A percentile compares a stretch with the other conserved stretches of the same genome.
phyloP scores from a whole-genome alignment of 176 grass and related monocot species.

The Pharus latifolius region DNA sequence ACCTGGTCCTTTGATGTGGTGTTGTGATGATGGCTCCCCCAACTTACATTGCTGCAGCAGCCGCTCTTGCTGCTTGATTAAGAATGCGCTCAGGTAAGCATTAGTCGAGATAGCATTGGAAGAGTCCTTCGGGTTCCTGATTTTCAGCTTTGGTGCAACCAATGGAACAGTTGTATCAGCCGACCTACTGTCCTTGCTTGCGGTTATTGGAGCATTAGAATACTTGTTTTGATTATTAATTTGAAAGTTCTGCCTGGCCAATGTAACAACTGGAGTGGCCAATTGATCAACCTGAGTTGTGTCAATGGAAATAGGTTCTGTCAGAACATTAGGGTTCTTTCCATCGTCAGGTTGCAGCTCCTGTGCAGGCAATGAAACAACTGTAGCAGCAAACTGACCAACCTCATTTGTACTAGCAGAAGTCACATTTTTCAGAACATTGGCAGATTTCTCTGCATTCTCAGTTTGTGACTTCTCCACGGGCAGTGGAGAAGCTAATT shows the following conservation, averaged over 20 bases:
- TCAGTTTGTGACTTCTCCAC: slow-evolving; percentile 1
- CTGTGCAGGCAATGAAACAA: background rate
- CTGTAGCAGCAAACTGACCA: background rate
- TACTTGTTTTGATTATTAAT: background rate
- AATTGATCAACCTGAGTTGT: background rate
- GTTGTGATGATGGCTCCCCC: background rate
- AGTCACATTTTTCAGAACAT: background rate
- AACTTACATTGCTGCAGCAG: slow-evolving; percentile 33
- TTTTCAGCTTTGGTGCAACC: slow-evolving; percentile 22
- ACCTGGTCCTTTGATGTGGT: slow-evolving; percentile 46
- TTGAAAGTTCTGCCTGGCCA: background rate
- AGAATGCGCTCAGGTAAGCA: slow-evolving; percentile 3
- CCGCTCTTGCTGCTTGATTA: slow-evolving; percentile 33
- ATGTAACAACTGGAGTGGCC: background rate
- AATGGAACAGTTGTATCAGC: background rate
- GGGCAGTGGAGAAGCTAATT: slow-evolving; percentile 5
- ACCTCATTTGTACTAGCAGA: background rate
- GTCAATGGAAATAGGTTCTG: slow-evolving; percentile 5
- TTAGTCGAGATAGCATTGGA: slow-evolving; percentile 7
- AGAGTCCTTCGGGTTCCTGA: slow-evolving; percentile 14
- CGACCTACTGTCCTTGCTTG: background rate
- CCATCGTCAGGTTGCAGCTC: background rate
- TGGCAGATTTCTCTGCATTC: slow-evolving; percentile 10
- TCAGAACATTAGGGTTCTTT: background rate
- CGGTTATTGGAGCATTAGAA: background rate